Evolutionary conservation across 2,329 filamentous ascomycete species (phyloP).

Genomic region (Fusarium brachygibbosum): DNA sequence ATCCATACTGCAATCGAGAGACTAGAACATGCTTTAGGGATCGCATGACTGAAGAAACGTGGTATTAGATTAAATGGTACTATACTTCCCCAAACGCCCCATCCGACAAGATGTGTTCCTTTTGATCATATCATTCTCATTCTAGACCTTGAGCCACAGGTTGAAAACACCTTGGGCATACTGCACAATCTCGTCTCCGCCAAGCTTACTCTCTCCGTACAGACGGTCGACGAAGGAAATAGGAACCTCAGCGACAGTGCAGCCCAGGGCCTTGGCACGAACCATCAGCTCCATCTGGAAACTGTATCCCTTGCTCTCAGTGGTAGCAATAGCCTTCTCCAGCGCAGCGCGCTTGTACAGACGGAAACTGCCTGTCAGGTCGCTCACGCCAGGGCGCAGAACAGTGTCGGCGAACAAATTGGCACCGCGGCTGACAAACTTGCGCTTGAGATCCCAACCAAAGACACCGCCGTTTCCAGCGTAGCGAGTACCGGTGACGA

Average conservation of each 20-base stretch:
- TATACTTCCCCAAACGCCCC: conserved; percentile 52
- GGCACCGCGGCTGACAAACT: conserved; percentile 86
- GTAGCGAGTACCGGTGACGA: conserved; percentile 96
- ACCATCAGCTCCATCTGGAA: conserved; percentile 99
- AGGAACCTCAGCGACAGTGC: conserved; percentile 92
- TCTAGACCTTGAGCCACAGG: conserved; percentile 81
- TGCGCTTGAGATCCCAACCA: conserved; percentile 95
- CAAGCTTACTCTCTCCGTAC: conserved; percentile 95
- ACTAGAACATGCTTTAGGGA: not conserved
- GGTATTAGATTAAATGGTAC: conserved; percentile 53
- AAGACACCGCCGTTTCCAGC: conserved; percentile 90
- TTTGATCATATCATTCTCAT: conserved; percentile 40
- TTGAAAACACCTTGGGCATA: conserved; percentile 89
- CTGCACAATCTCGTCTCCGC: conserved; percentile 94
- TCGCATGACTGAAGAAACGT: conserved; percentile 44
- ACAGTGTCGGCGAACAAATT: conserved; percentile 97
- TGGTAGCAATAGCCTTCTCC: conserved; percentile 89
- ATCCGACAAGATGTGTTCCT: conserved; percentile 44
- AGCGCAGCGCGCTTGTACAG: conserved; percentile 93
- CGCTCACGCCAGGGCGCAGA: conserved; percentile 91
- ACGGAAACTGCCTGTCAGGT: conserved; percentile 94
- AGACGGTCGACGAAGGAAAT: conserved; percentile 96
- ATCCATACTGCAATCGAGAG: not conserved
- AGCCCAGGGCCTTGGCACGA: conserved; percentile 94
- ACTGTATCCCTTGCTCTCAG: conserved; percentile 95